A percentile compares a stretch with the other conserved stretches of the same genome.
phyloP scores from a whole-genome alignment of 2,329 filamentous ascomycete genomes.

The Drechslerella stenobrocha region DNA sequence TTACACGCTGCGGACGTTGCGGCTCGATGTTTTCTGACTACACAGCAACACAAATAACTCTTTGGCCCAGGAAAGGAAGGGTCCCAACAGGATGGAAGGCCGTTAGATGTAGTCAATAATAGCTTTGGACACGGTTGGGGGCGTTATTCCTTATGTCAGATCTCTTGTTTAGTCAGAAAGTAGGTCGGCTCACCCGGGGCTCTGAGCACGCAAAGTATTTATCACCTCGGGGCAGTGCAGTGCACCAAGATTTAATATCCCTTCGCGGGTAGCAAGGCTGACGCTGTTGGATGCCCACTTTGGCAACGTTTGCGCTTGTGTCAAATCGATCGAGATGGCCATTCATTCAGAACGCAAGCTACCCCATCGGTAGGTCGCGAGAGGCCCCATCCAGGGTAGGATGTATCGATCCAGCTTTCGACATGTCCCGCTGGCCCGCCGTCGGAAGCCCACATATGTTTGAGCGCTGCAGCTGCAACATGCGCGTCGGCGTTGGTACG shows the following conservation, averaged over 20 bases:
- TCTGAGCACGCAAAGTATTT: conserved; percentile 35
- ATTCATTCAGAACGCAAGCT: conserved; percentile 1
- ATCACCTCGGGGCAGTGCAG: conserved; percentile 38
- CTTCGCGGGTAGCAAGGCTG: conserved; percentile 33
- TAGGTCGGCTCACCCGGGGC: conserved; percentile 18
- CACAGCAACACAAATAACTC: conserved; percentile 32
- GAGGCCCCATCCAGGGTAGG: neutral
- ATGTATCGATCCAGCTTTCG: neutral
- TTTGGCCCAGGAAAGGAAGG: conserved; percentile 16
- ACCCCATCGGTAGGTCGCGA: neutral
- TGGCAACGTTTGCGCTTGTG: conserved; percentile 1
- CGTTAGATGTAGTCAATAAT: conserved; percentile 42
- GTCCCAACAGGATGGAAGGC: conserved; percentile 25
- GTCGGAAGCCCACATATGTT: no score
- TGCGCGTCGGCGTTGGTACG: no score
- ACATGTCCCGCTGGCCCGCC: neutral
- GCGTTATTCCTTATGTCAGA: conserved; percentile 40
- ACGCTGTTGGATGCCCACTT: conserved; percentile 1
- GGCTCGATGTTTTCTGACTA: conserved; percentile 29
- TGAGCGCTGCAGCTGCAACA: no score
- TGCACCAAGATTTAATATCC: conserved; percentile 13
- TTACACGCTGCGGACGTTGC: conserved; percentile 3
- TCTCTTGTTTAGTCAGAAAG: conserved; percentile 33
- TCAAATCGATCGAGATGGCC: conserved; percentile 5
- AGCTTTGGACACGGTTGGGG: conserved; percentile 33